Base-by-base conservation (phyloP, 83 land plant species). In the Picea engelmannii region DNA sequence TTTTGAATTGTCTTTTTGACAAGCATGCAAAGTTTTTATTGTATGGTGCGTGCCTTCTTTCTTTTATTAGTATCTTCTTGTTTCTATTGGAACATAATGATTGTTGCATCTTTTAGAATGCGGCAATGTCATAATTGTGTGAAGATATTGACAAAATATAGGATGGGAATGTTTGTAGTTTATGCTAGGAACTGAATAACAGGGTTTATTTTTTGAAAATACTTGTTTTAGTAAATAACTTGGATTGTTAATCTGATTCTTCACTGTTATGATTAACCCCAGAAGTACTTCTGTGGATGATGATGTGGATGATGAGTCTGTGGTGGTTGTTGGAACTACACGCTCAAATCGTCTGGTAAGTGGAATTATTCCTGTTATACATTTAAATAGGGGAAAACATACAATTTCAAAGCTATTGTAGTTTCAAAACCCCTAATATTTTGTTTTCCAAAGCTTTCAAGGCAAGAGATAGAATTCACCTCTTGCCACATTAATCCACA, bases 281-380 rank as follows among this genome's bases (percentile, higher is more conserved):
- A 52, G 58, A 69, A 20, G 47, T 69, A 69, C 10, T 38, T 42
- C 74, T 16, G 74, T 17, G 74, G 74, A 69, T 40, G 74, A 69
- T 69, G 74, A 69, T 69, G 47, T 38, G 47, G 38, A 69, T 38
- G 38, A 35, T 40, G 74, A 35, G 21, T 69, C 74, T 69, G 20
- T 35, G 74, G 74, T 69, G 74, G 74, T 69, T 17, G 47, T 69
- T 6, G 74, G 47, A 38, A 69, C 74, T 69, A 69, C 74, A 38
- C 74, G 74, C 40, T 69, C 74, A 69, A 69, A 69, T 69, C 74
- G 74, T 38, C 20, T 69, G 47, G 74, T 69, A 69, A 69, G 47
- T 52, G 74, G 20, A 4, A 38, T 69, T 38, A 10, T 38, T 38
- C 40, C 47, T 69, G 17, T 38, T 69, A 35, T 20, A 69, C 21